A percentile compares a stretch with the other conserved stretches of the same genome.
These are phyloP conservation scores for Carex myosuroides DNA, from an alignment of 176 grass and related monocot genomes.

Conservation along the genomic window DNA sequence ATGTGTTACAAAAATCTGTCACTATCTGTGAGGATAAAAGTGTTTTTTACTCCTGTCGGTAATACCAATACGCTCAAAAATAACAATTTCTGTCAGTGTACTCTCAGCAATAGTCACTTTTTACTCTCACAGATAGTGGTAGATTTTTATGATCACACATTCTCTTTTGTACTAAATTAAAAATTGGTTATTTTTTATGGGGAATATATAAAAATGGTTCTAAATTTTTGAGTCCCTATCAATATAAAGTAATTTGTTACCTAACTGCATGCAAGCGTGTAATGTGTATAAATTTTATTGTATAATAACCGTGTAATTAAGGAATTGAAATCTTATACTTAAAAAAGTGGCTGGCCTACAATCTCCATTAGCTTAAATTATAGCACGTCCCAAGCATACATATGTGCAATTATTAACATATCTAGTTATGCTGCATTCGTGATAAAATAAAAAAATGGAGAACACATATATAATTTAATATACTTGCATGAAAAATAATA, in stretches of 20 bases:
- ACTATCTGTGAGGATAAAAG: no score
- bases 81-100: no score
- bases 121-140: no score
- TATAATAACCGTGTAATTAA: not conserved
- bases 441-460: not conserved
- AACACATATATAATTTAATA: not conserved
- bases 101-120: no score
- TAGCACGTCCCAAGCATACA: not conserved
- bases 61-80: no score
- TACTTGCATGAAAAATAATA: not conserved
- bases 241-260: not conserved
- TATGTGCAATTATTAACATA: not conserved
- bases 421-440: constrained; percentile 1
- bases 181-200: no score
- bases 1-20: no score
- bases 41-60: no score
- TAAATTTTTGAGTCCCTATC: not conserved
- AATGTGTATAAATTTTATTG: not conserved
- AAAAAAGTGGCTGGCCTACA: not conserved
- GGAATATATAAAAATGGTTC: not conserved
- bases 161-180: no score
- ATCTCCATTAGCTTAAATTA: not conserved
- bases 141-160: no score
- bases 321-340: not conserved
- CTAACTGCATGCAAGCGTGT: not conserved